Conservation (phyloP, 768 basidiomycete genomes). For the Leccinum obscurum region DNA sequence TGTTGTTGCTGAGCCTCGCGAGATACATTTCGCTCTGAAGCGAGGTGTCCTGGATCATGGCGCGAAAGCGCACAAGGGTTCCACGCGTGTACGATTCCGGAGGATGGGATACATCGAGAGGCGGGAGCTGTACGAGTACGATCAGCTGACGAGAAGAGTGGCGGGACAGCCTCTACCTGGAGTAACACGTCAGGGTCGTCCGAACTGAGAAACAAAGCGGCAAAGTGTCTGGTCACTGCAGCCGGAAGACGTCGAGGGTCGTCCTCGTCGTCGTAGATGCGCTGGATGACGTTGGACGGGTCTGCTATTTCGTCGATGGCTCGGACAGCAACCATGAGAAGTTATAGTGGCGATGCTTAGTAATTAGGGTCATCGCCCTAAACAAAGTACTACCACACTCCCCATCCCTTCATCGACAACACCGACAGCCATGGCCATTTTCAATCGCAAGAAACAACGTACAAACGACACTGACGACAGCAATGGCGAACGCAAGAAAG, state of each 20-base stretch:
- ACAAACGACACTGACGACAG: constrained; percentile 39
- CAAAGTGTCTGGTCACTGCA: constrained; percentile 49
- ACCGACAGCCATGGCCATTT: constrained; percentile 49
- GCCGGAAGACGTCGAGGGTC: constrained; percentile 36
- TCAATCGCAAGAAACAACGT: constrained; percentile 51
- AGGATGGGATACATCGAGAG: constrained; percentile 47
- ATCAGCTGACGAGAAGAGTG: neutral
- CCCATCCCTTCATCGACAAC: constrained; percentile 13
- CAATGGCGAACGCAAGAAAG: constrained; percentile 61
- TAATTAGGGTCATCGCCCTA: constrained; percentile 6
- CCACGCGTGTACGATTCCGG: constrained; percentile 50
- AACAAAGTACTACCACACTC: constrained; percentile 4
- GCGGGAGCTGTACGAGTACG: constrained; percentile 50
- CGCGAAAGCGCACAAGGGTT: constrained; percentile 69
- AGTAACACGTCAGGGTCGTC: constrained; percentile 29
- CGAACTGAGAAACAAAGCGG: constrained; percentile 39
- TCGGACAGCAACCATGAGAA: constrained; percentile 52
- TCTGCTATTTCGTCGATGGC: constrained; percentile 49
- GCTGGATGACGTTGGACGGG: constrained; percentile 49
- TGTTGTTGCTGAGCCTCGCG: constrained; percentile 40
- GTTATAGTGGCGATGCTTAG: constrained; percentile 14
- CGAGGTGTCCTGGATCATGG: constrained; percentile 84
- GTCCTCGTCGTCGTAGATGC: constrained; percentile 41
- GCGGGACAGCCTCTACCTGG: constrained; percentile 21
- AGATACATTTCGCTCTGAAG: constrained; percentile 72